Evolutionary conservation across 1,139 yeast species (phyloP), one percentile per base, ranked within the genome.

Genomic region (Blastobotrys malaysiensis): DNA sequence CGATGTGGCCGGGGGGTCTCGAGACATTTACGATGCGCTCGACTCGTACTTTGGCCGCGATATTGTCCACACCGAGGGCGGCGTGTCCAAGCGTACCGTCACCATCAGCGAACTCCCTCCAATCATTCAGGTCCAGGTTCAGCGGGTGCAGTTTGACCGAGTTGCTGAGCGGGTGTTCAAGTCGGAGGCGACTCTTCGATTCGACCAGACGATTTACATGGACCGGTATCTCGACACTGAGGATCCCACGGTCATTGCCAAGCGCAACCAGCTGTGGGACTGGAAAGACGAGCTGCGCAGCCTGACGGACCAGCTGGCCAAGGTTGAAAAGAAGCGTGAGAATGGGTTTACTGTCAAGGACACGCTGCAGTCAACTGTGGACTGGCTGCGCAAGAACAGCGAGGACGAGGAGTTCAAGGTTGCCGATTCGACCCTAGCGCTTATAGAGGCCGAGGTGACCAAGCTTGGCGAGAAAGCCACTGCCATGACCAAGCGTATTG

Each of bases 91-190:
- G 44, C 82, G 95, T 65, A 79, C 86, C 0, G 78, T 89, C 47
- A 82, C 95, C 0, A 80, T 91, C 6, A 76, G 81, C 13, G 77
- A 82, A 57, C 73, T 89, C 14, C 99, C 99, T 0, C 84, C 84
- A 9, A 81, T 93, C 51, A 71, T 93, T 51, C 99, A 93, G 67
- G 81, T 93, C 51, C 99, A 93, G 67, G 88, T 93, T 2, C 98
- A 91, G 70, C 78, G 99, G 65, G 98, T 91, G 0, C 86, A 89
- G 68, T 93, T 86, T 70, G 97, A 93, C 67, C 77, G 91, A 49
- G 86, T 78, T 55, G 72, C 79, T 39, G 77, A 84, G 52, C 78
- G 84, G 69, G 89, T 96, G 0, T 88, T 88, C 65, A 93, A 93
- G 66, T 85, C 91, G 1, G 78, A 82, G 48, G 90, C 87, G 55